phyloP scores from a whole-genome alignment of 2,329 filamentous ascomycete genomes.

The Rhynchosporium secalis region DNA sequence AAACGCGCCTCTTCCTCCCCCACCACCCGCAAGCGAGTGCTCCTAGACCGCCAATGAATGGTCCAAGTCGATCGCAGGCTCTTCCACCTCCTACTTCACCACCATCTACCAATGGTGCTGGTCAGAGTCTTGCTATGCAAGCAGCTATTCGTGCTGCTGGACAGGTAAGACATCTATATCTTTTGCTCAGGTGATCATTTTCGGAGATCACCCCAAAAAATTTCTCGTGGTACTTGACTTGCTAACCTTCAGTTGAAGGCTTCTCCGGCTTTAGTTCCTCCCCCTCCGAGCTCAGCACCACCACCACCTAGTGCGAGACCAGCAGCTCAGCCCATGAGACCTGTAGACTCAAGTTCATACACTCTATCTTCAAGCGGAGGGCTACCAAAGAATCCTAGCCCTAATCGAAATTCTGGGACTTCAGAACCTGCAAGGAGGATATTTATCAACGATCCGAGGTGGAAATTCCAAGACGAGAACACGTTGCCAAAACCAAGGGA shows the following conservation, averaged over 20 bases:
- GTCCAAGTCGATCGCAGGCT: constrained; percentile 27
- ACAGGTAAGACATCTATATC: neutral
- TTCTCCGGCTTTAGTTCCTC: constrained; percentile 43
- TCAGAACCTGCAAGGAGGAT: constrained; percentile 46
- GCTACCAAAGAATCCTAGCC: constrained; percentile 49
- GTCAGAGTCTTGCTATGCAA: constrained; percentile 46
- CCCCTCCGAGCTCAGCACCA: constrained; percentile 42
- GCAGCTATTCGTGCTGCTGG: constrained; percentile 48
- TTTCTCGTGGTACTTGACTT: neutral
- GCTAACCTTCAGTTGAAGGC: constrained; percentile 36
- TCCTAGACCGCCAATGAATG: constrained; percentile 34
- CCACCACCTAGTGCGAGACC: constrained; percentile 34
- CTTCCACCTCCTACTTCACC: constrained; percentile 41
- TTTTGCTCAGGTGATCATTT: neutral
- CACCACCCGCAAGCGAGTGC: constrained; percentile 36
- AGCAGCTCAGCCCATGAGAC: constrained; percentile 50
- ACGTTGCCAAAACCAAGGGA: constrained; percentile 82
- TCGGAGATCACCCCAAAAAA: neutral
- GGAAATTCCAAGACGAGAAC: constrained; percentile 82
- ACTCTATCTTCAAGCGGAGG: constrained; percentile 67
- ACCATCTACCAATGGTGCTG: constrained; percentile 36
- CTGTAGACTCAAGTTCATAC: constrained; percentile 74
- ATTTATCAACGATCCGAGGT: constrained; percentile 74
- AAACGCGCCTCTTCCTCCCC: constrained; percentile 38
- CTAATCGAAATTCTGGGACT: constrained; percentile 44